A percentile compares a stretch with the other conserved stretches of the same genome.
Conservation (phyloP, 768 basidiomycete species). For the Leucosporidium scottii region DNA sequence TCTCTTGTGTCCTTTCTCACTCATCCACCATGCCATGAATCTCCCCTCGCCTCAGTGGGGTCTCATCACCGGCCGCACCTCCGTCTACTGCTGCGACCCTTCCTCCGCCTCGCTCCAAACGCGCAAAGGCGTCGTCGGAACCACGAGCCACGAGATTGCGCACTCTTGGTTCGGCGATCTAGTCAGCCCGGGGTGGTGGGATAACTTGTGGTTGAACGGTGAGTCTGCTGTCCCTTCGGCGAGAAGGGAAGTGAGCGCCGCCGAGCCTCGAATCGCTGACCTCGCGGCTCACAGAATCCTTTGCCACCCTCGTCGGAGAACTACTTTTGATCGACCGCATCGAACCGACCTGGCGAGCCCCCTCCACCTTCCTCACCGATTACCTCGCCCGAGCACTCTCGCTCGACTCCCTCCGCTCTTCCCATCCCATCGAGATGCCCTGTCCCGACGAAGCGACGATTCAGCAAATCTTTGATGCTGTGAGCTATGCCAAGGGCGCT, state of each 20-base stretch:
- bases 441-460: slow-evolving; percentile 55
- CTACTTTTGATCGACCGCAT: slow-evolving; percentile 44
- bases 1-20: slow-evolving; percentile 8
- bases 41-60: neutral
- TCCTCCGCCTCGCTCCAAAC: neutral
- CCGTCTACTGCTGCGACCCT: slow-evolving; percentile 54
- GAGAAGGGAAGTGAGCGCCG: slow-evolving; percentile 38
- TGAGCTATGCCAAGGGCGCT: slow-evolving; percentile 62
- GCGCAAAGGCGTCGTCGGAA: neutral
- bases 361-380: slow-evolving; percentile 61
- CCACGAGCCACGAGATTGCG: slow-evolving; percentile 7
- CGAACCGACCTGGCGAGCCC: slow-evolving; percentile 50
- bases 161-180: slow-evolving; percentile 60
- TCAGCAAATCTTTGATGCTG: slow-evolving; percentile 60
- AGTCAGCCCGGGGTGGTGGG: slow-evolving; percentile 67
- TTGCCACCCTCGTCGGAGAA: slow-evolving; percentile 43
- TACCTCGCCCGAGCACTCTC: slow-evolving; percentile 68
- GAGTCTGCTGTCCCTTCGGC: slow-evolving; percentile 74
- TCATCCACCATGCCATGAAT: too few relatives aligned
- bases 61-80: slow-evolving; percentile 63
- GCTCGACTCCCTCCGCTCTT: slow-evolving; percentile 76
- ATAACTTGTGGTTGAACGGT: slow-evolving; percentile 51
- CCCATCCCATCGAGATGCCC: slow-evolving; percentile 87
- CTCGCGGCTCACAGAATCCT: slow-evolving; percentile 12
- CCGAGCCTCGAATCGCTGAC: too few relatives aligned